phyloP scores from a whole-genome alignment of 768 basidiomycete genomes.

The Termitomyces sp. region DNA sequence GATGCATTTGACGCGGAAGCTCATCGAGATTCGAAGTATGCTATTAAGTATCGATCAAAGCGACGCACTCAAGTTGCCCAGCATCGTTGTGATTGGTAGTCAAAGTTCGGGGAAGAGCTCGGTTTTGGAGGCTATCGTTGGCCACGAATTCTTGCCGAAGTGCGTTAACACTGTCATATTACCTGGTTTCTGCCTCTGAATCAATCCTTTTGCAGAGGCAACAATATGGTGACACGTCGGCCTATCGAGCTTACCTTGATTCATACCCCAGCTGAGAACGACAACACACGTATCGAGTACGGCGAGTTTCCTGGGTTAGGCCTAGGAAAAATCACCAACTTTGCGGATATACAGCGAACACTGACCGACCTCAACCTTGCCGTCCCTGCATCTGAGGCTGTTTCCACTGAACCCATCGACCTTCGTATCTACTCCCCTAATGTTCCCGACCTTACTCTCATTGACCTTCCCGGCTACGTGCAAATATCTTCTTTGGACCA shows the following conservation, averaged over 20 bases:
- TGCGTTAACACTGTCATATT: constrained; percentile 33
- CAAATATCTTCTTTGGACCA: constrained; percentile 95
- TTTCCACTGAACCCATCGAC: constrained; percentile 94
- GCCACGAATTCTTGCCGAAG: constrained; percentile 98
- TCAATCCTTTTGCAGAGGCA: constrained; percentile 56
- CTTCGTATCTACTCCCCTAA: constrained; percentile 93
- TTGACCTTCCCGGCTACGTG: constrained; percentile 96
- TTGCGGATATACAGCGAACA: constrained; percentile 86
- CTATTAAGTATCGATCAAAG: constrained; percentile 95
- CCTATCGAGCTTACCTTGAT: constrained; percentile 97
- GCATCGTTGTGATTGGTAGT: constrained; percentile 97
- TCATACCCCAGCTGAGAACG: constrained; percentile 69
- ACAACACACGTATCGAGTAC: constrained; percentile 65
- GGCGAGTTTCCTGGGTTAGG: constrained; percentile 93
- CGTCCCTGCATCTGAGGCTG: constrained; percentile 83
- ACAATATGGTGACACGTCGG: constrained; percentile 98
- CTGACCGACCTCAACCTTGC: constrained; percentile 94
- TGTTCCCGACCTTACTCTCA: constrained; percentile 95
- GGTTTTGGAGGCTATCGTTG: constrained; percentile 95
- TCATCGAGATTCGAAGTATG: constrained; percentile 95
- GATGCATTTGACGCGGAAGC: constrained; percentile 89
- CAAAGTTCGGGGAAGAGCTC: constrained; percentile 99
- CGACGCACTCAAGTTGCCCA: constrained; percentile 89
- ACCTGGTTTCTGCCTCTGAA: neutral
- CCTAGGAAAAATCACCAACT: constrained; percentile 85